Base-by-base conservation (phyloP, 2,329 filamentous ascomycete species). In the Clarireedia homoeocarpa region DNA sequence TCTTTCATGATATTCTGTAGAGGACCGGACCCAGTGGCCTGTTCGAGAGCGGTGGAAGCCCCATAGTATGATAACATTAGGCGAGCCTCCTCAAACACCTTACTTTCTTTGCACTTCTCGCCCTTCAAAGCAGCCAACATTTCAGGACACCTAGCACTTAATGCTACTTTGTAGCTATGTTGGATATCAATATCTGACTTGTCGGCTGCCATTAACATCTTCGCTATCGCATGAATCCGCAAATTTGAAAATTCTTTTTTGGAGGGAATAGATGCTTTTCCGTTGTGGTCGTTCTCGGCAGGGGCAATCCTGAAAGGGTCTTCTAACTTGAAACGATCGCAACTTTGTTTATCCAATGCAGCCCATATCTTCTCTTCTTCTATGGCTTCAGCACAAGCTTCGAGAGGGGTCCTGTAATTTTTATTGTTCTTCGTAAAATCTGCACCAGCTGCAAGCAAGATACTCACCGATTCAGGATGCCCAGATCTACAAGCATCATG, bases 401-500 rank as follows among this genome's bases (percentile, higher is more conserved):
- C 34, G 10, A 58, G 15, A 10, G 57, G 48, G 14, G 44, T 51
- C 2, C 27, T 17, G 2, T 40, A 26, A 5, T 45, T 27, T 6
- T 40, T 30, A 39, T 62, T 55, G 23, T 46, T 51, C 17, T 44
- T 44, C 20, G 56, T 52, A 1, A 58, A 45, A 39, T 63, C 30
- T 23, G 57, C 55, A 24, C 57, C 61, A 49, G 53, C 40, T 36
- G 42, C 45, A 5, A 61, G 45, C 5, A 62, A 38, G n/a, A 52
- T 48, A 17, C 52, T 40, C 3, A 57, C 57, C 9, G 50, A 52
- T 49, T 62, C 59, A 14, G 55, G 46, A 50, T 54, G 20, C 15
- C 59, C 59, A 3, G 59, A 62, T 26, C 51, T 38, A 23, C 51
- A 58, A 4, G 58, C 57, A 50, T 60, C 38, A 40, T 61, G 55